Evolutionary conservation across 2,329 filamentous ascomycete genomes (phyloP).

Genomic region (Neofusicoccum umdonicola): DNA sequence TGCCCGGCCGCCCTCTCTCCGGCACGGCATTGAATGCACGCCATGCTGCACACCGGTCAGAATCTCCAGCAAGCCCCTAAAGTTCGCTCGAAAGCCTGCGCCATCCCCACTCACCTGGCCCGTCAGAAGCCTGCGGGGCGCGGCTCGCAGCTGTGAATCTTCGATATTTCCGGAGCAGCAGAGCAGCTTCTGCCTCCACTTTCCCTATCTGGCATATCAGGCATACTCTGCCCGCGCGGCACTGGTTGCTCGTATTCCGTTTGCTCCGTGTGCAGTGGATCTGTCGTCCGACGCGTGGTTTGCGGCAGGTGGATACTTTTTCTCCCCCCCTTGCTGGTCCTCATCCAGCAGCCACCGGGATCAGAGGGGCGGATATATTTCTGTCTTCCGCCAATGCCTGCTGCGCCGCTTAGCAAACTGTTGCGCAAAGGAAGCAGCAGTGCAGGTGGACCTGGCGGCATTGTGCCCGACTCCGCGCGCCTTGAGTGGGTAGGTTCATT

Average conservation of each 20-base stretch:
- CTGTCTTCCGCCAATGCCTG: neutral
- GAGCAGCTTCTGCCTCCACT: neutral
- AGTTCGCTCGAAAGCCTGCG: too few species aligned
- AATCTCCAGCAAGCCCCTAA: too few species aligned
- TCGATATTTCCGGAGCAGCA: neutral
- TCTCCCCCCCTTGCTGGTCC: neutral
- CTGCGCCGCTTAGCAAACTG: neutral
- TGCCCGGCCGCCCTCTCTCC: too few species aligned
- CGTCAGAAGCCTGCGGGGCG: neutral
- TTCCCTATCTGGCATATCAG: neutral
- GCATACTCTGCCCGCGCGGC: neutral
- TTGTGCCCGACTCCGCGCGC: neutral
- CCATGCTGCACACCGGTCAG: too few species aligned
- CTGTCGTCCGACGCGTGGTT: neutral
- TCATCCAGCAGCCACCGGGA: too few species aligned
- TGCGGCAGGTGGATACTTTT: neutral
- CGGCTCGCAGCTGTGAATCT: neutral
- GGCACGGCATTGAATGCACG: too few species aligned
- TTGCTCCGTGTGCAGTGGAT: neutral
- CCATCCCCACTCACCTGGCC: too few species aligned
- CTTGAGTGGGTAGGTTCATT: neutral
- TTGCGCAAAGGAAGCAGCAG: neutral
- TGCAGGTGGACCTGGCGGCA: neutral
- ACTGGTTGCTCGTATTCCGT: neutral
- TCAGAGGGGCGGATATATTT: too few species aligned